These are phyloP conservation scores for Nicotiana tabacum DNA, from an alignment of 257 asterid species.

Conservation along the genomic window DNA sequence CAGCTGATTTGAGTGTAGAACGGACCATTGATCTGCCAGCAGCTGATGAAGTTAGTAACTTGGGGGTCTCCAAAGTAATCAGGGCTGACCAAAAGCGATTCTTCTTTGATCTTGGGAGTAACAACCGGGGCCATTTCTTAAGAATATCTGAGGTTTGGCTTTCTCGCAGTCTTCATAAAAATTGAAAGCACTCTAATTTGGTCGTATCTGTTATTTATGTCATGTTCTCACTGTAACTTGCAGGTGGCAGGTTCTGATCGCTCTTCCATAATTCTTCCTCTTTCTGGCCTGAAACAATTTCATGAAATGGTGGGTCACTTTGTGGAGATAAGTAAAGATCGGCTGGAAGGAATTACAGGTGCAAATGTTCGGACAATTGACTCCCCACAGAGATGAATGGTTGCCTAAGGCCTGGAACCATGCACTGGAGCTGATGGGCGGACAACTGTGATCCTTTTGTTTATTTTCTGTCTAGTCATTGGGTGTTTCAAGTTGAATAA, in stretches of 20 bases:
- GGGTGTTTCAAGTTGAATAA: conserved; percentile 4
- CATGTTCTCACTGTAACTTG: conserved; percentile 4
- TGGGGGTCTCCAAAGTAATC: conserved; percentile 82
- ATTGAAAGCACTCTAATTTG: not conserved
- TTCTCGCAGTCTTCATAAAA: not conserved
- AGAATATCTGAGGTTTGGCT: conserved; percentile 81
- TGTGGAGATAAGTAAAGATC: conserved; percentile 85
- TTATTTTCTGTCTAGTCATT: not conserved
- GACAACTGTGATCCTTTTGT: not conserved
- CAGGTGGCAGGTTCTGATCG: conserved; percentile 98
- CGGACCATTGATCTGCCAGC: conserved; percentile 70
- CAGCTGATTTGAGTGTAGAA: conserved; percentile 55
- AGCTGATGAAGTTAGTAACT: conserved; percentile 50
- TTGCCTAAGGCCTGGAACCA: not conserved
- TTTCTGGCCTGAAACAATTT: conserved; percentile 87
- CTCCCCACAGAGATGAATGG: conserved; percentile 68
- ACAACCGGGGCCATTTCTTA: conserved; percentile 91
- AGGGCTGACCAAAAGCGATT: conserved; percentile 95
- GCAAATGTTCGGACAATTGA: conserved; percentile 89
- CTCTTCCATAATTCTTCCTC: conserved; percentile 90
- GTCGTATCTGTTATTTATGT: not conserved
- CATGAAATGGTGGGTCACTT: conserved; percentile 96
- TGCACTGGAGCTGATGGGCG: not conserved
- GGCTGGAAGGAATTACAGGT: conserved; percentile 71
- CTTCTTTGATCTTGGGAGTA: conserved; percentile 96